Evolutionary conservation across 208 protist genomes (phyloP).

Genomic region (Jaenimonas drosophilae): DNA sequence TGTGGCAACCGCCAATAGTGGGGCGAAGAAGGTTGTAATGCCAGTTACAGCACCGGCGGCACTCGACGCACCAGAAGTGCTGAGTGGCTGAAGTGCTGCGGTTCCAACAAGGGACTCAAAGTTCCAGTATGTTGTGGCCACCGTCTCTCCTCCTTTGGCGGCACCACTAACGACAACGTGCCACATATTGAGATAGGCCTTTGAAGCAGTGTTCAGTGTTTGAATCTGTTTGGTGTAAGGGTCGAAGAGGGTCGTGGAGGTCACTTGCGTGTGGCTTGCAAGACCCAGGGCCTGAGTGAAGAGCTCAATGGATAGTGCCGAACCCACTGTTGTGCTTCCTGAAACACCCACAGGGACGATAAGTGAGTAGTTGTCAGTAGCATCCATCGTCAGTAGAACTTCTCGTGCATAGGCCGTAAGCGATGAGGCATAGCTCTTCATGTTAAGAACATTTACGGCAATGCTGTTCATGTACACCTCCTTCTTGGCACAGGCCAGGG

Average conservation of each 20-base stretch:
- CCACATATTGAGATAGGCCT: neutral
- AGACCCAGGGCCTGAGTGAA: constrained; percentile 1
- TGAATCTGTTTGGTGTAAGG: neutral
- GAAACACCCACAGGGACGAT: neutral
- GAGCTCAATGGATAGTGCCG: neutral
- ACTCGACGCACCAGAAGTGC: neutral
- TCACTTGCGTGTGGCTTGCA: too few species aligned
- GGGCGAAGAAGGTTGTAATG: neutral
- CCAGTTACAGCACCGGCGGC: neutral
- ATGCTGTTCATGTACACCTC: too few species aligned
- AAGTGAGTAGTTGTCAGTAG: neutral
- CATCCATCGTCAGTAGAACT: neutral
- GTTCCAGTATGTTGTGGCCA: neutral
- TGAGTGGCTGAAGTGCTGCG: neutral
- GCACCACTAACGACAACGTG: neutral
- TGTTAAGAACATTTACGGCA: too few species aligned
- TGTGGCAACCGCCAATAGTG: neutral
- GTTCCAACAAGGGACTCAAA: neutral
- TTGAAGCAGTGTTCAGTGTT: neutral
- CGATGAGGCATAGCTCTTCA: too few species aligned
- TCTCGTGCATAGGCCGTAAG: neutral
- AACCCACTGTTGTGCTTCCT: neutral
- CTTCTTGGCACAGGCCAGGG: too few species aligned
- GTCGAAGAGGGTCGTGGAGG: too few species aligned
- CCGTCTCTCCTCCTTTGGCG: neutral